Base-by-base conservation (phyloP, 1,139 yeast genomes). In the Taphrina confusa region DNA sequence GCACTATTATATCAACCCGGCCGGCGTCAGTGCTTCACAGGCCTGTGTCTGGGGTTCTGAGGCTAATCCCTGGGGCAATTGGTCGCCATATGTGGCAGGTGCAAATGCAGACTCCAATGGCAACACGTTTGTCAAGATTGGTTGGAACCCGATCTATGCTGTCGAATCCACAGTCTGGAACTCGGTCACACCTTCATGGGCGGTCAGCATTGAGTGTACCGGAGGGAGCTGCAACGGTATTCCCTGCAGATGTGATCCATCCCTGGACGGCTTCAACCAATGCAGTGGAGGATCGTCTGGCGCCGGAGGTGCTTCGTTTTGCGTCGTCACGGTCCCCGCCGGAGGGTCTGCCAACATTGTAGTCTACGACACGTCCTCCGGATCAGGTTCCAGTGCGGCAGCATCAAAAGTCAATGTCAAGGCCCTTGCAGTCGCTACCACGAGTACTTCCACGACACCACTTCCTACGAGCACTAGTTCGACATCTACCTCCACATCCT, bases 41-140 rank as follows among this genome's bases (percentile, higher is more conserved):
- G 96, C 85, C 33, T 89, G 96, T 74, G 81, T 81, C 64, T 89
- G 96, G 96, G 96, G 96, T 1, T 72, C 84, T 28, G 77, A 77
- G 27, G 75, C 77, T 61, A 76, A 84, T 65, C 84, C 92, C 20
- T 76, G 77, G 66, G 96, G 96, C 63, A 88, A 89, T 79, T 89
- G 96, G 96, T 75, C 95, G 25, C 96, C 96, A 25, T 89, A 87
- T 68, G 95, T 89, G 64, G 95, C 94, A 16, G 96, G 96, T 65
- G 89, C 91, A 66, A 88, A 88, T 75, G 57, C 56, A 34, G 95
- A 87, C 71, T 72, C 72, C 61, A 72, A 70, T 61, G 86, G 88
- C 30, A 80, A 82, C 71, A 87, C 96, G 2, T 88, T 67, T 72
- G 86, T 86, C 66, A 89, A 87, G 75, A 81, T 89, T 70, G 96